Evolutionary conservation across 2,329 filamentous ascomycete species (phyloP).

Genomic region (Aspergillus viridinutans): DNA sequence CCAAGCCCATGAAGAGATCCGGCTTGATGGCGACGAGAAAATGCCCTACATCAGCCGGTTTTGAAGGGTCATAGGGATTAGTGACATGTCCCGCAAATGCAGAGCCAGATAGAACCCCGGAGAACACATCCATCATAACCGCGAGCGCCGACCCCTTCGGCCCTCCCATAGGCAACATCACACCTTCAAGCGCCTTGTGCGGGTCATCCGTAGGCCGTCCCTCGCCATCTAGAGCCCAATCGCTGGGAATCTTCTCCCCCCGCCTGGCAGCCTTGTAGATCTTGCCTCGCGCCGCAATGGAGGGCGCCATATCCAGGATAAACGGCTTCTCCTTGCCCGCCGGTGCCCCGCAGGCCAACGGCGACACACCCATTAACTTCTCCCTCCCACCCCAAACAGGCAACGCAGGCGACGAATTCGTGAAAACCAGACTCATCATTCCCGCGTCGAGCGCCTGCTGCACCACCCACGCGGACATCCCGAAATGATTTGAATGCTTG

Average conservation of each 20-base stretch:
- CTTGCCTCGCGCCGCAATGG: constrained; percentile 43
- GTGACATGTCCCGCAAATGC: constrained; percentile 76
- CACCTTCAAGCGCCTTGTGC: constrained; percentile 63
- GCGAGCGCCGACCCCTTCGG: constrained; percentile 73
- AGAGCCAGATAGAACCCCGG: constrained; percentile 68
- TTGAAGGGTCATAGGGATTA: constrained; percentile 68
- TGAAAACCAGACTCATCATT: constrained; percentile 68
- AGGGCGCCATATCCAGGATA: constrained; percentile 46
- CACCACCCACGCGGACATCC: constrained; percentile 77
- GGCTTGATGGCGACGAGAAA: constrained; percentile 69
- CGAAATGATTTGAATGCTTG: constrained; percentile 76
- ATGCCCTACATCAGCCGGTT: constrained; percentile 67
- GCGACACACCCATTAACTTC: constrained; percentile 69
- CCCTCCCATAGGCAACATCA: constrained; percentile 83
- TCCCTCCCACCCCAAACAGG: constrained; percentile 65
- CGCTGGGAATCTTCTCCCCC: constrained; percentile 40
- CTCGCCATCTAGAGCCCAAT: constrained; percentile 72
- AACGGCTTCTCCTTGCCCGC: constrained; percentile 59
- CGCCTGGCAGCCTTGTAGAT: constrained; percentile 43
- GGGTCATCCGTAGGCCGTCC: constrained; percentile 70
- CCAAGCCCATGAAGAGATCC: constrained; percentile 66
- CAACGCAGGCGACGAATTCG: constrained; percentile 67
- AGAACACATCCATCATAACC: constrained; percentile 89
- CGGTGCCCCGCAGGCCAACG: constrained; percentile 70
- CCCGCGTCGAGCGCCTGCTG: constrained; percentile 69